These are phyloP conservation scores for Suillus alpinus DNA, from an alignment of 768 basidiomycete genomes.

Conservation along the genomic window DNA sequence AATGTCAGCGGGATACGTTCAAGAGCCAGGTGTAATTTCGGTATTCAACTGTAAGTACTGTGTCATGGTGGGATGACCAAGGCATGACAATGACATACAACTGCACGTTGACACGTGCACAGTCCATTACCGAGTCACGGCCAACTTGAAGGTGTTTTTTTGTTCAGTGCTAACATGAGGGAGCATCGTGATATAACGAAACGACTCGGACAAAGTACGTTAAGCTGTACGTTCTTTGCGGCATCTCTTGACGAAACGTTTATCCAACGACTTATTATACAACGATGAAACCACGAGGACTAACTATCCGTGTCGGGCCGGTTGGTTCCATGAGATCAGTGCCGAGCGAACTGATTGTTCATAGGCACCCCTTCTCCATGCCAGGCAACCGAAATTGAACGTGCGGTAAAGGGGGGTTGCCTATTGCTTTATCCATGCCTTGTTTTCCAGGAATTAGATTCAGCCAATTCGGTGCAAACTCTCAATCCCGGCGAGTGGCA, in stretches of 20 bases:
- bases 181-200: background rate
- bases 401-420: conserved; percentile 16
- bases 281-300: conserved; percentile 30
- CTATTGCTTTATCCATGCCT: conserved; percentile 9
- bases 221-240: background rate
- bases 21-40: background rate
- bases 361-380: conserved; percentile 14
- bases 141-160: background rate
- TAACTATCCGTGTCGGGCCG: conserved; percentile 17
- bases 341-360: conserved; percentile 13
- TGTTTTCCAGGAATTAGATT: background rate
- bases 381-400: conserved; percentile 29
- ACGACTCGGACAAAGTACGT: background rate
- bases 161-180: background rate
- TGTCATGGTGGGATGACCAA: background rate
- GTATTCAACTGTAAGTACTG: background rate
- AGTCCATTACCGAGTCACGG: background rate
- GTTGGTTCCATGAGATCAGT: conserved; percentile 3
- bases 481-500: background rate
- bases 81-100: background rate
- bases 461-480: background rate
- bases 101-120: background rate
- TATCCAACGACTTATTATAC: background rate
- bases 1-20: background rate
- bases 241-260: background rate